Evolutionary conservation across 176 grass and related monocot species (phyloP), one percentile per base, ranked within the genome.

Genomic region (Aegilops umbellulata): DNA sequence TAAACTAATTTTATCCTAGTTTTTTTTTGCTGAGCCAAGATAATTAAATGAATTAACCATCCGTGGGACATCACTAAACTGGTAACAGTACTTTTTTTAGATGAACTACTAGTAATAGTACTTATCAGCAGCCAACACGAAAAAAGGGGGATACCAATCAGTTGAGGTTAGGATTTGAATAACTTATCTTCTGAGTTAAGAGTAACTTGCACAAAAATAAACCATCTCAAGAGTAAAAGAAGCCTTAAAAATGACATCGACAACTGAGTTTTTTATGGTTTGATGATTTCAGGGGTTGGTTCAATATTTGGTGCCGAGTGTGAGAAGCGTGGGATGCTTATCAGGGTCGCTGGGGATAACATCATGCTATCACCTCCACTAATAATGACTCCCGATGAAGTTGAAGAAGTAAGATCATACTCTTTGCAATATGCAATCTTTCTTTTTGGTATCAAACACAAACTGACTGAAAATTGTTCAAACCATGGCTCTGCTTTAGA

Each of bases 301-400:
- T 85, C 91, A 35, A 94, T 98, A 82, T 95, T 98, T 82, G 96
- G 91, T 60, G 83, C 81, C 1, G 93, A 98, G 80, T 98, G 96
- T 61, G 90, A 98, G 88, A 98, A 95, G 78, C 93, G 86, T 19
- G 93, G 96, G 39, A 94, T 98, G 90, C 91, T 98, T 42, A 84
- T 98, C 70, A 82, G 96, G 74, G 86, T 98, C 55, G 88, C 96
- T 76, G 96, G 91, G 42, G 96, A 98, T 88, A 95, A n/a, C 49
- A 98, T 95, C 69, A 98, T 98, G 96, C 86, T 98, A 79, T 95
- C 91, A 74, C 96, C 96, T 4, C 93, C 96, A 6, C 78, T 95
- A 44, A 77, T 98, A 79, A 95, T 98, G 46, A 90, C 88, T 19
- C 86, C 86, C 3, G 83, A 76, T 20, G 96, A 98, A 94, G 87